A percentile compares a stretch with the other conserved stretches of the same genome.
phyloP scores from a whole-genome alignment of 164 flowering plant genomes.

The Dillenia suffruticosa region DNA sequence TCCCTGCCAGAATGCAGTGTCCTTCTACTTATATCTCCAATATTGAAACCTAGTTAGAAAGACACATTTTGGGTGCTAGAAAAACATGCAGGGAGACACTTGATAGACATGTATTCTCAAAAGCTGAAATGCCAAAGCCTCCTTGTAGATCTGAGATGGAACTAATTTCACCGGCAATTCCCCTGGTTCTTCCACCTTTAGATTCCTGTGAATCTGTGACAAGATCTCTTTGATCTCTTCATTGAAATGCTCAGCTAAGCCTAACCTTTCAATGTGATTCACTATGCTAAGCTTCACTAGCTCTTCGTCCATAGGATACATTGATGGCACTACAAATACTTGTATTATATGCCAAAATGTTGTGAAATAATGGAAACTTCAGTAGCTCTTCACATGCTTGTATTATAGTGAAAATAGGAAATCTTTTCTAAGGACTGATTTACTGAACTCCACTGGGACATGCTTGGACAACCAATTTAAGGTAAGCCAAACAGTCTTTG shows the following conservation, averaged over 20 bases:
- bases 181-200: not conserved
- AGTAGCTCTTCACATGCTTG: too few species aligned
- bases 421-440: too few species aligned
- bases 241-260: conserved; percentile 21
- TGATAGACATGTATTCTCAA: conserved; percentile 34
- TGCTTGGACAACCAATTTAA: conserved; percentile 25
- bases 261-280: conserved; percentile 25
- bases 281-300: conserved; percentile 25
- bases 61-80: not conserved
- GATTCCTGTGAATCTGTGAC: conserved; percentile 23
- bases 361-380: too few species aligned
- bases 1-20: conserved; percentile 7
- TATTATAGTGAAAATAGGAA: too few species aligned
- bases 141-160: conserved; percentile 28
- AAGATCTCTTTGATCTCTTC: conserved; percentile 22
- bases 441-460: conserved; percentile 27
- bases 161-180: not conserved
- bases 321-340: conserved; percentile 23
- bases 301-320: conserved; percentile 26
- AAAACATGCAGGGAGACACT: conserved; percentile 27
- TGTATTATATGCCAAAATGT: too few species aligned
- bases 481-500: conserved; percentile 15
- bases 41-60: not conserved
- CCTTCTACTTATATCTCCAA: not conserved
- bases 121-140: conserved; percentile 36